These are phyloP conservation scores for Antarctomyces pellizariae DNA, from an alignment of 495 filamentous ascomycete species.

Conservation along the genomic window DNA sequence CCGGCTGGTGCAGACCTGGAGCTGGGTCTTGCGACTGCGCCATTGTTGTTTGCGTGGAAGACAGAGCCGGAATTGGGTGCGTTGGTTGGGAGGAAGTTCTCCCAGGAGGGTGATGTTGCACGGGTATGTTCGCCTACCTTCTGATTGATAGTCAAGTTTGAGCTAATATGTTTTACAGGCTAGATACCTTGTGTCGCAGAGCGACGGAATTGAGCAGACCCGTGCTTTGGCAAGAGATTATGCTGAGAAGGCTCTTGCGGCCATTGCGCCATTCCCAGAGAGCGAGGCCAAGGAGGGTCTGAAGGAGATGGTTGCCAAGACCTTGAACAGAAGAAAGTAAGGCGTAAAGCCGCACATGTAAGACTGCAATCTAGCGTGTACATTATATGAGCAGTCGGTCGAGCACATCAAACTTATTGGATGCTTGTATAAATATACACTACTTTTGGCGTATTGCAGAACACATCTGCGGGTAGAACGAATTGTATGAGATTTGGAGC, in stretches of 20 bases:
- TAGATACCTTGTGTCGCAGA: conserved; percentile 55
- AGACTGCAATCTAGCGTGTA: background rate
- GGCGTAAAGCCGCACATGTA: background rate
- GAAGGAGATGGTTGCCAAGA: conserved; percentile 82
- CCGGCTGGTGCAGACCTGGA: conserved; percentile 87
- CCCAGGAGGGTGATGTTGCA: conserved; percentile 56
- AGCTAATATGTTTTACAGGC: conserved; percentile 30
- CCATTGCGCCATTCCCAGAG: conserved; percentile 63
- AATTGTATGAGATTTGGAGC: background rate
- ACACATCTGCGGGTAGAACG: too few species aligned
- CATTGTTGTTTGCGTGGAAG: conserved; percentile 90
- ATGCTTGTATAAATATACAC: background rate
- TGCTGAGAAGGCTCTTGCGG: conserved; percentile 62
- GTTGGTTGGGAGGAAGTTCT: conserved; percentile 81
- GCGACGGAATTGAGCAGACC: conserved; percentile 77
- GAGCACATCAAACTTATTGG: background rate
- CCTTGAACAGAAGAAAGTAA: conserved; percentile 71
- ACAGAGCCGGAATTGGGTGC: conserved; percentile 61
- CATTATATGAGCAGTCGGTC: background rate
- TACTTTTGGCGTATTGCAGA: too few species aligned
- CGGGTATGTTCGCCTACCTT: conserved; percentile 29
- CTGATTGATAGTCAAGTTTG: conserved; percentile 2
- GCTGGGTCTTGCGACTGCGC: conserved; percentile 85
- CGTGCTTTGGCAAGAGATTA: conserved; percentile 75
- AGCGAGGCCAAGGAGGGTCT: conserved; percentile 81